Evolutionary conservation across 2,329 filamentous ascomycete species (phyloP).

Genomic region (Fusarium agapanthi): DNA sequence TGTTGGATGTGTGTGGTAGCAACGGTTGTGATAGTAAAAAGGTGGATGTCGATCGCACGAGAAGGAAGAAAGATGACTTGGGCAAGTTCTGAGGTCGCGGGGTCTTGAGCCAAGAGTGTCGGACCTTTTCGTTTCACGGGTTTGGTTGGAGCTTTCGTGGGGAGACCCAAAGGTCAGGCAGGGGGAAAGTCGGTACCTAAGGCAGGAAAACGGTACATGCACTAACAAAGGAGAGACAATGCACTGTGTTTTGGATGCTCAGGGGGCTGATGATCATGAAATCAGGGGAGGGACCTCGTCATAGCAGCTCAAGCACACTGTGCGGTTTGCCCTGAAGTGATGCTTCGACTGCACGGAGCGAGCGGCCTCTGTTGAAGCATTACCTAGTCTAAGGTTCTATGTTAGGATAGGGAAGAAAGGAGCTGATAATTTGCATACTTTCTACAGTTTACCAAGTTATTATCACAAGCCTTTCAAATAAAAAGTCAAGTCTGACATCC

Average conservation of each 20-base stretch:
- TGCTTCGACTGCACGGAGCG: background rate
- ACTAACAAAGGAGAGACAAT: background rate
- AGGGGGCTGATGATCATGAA: background rate
- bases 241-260: slow-evolving; percentile 22
- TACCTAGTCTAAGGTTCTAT: no score
- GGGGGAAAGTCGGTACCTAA: slow-evolving; percentile 37
- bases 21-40: slow-evolving; percentile 30
- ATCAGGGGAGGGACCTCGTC: background rate
- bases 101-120: slow-evolving; percentile 42
- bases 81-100: slow-evolving; percentile 44
- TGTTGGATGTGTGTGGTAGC: slow-evolving; percentile 37
- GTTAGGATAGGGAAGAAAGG: background rate
- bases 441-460: background rate
- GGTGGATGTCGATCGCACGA: slow-evolving; percentile 40
- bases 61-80: slow-evolving; percentile 43
- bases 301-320: slow-evolving; percentile 21
- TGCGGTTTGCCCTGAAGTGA: slow-evolving; percentile 22
- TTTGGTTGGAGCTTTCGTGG: slow-evolving; percentile 44
- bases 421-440: background rate
- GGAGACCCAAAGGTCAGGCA: slow-evolving; percentile 33
- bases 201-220: slow-evolving; percentile 26
- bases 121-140: slow-evolving; percentile 41
- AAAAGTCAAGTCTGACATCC: background rate
- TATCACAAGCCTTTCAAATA: background rate
- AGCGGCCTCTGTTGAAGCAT: background rate